phyloP scores from a whole-genome alignment of 176 grass and related monocot species.

The Carex myosuroides region DNA sequence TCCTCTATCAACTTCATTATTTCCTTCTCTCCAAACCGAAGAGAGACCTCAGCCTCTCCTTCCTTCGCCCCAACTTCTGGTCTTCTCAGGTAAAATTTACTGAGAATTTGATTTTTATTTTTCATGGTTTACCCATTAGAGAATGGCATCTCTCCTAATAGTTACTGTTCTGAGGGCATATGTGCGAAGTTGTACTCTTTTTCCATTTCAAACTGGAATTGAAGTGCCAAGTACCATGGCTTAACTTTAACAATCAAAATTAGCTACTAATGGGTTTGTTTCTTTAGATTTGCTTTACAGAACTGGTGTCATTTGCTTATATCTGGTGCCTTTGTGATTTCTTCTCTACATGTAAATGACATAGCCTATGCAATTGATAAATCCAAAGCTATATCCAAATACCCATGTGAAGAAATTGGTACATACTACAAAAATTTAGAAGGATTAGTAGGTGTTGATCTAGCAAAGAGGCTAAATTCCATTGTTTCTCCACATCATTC shows the following conservation, averaged over 20 bases:
- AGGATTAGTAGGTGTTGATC: constrained; percentile 23
- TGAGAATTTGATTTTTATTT: neutral
- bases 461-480: constrained; percentile 16
- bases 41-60: neutral
- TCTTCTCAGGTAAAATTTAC: neutral
- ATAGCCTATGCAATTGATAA: constrained; percentile 13
- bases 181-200: neutral
- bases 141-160: neutral
- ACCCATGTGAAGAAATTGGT: constrained; percentile 19
- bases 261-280: neutral
- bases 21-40: constrained; percentile 1
- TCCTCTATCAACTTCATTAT: neutral
- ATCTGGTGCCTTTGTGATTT: constrained; percentile 11
- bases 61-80: neutral
- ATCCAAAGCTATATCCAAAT: neutral
- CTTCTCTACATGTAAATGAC: constrained; percentile 9
- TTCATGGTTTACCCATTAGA: neutral
- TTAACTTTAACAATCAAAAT: neutral
- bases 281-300: constrained; percentile 1
- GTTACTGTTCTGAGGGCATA: neutral
- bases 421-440: constrained; percentile 12
- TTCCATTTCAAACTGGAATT: neutral
- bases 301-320: constrained; percentile 19
- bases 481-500: constrained; percentile 27
- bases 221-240: neutral